phyloP scores from a whole-genome alignment of 306 rosid species.

The Lathyrus oleraceus region DNA sequence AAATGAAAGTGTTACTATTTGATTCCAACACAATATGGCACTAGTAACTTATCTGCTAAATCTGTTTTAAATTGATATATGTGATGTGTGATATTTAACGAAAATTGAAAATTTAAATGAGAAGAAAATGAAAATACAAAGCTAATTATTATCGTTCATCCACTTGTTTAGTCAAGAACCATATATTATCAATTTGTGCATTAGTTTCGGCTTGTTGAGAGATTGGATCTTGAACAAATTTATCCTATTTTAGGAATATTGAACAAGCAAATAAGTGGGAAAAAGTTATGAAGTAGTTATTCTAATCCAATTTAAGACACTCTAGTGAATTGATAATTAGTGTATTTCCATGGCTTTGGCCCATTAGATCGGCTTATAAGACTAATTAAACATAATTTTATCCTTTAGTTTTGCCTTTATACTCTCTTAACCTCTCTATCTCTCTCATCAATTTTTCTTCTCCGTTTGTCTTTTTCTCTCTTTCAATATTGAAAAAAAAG shows the following conservation, averaged over 20 bases:
- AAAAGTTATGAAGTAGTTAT: no score
- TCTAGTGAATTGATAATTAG: no score
- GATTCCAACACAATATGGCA: constrained; percentile 10
- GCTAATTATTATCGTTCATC: constrained; percentile 27
- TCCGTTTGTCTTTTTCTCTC: no score
- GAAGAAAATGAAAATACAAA: neutral
- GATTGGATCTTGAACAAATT: constrained; percentile 36
- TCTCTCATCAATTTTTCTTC: no score
- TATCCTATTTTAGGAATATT: constrained; percentile 31
- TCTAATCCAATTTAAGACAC: constrained; percentile 16
- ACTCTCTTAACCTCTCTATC: no score
- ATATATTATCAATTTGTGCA: constrained; percentile 14
- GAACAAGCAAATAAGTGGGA: constrained; percentile 23
- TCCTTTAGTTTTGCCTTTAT: no score
- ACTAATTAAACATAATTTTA: no score
- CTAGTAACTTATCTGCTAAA: neutral
- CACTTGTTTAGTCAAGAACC: constrained; percentile 17
- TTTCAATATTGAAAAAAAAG: no score
- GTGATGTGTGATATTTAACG: neutral
- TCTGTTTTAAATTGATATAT: constrained; percentile 13
- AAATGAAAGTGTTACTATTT: constrained; percentile 25
- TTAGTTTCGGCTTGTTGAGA: constrained; percentile 21
- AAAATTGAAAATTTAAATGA: neutral
- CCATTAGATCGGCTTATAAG: no score
- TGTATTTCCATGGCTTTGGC: no score